Percentiles rank a stretch among this genome's conserved stretches.
Conservation (phyloP, 352 stramenopile species). For the Thraustotheca clavata region DNA sequence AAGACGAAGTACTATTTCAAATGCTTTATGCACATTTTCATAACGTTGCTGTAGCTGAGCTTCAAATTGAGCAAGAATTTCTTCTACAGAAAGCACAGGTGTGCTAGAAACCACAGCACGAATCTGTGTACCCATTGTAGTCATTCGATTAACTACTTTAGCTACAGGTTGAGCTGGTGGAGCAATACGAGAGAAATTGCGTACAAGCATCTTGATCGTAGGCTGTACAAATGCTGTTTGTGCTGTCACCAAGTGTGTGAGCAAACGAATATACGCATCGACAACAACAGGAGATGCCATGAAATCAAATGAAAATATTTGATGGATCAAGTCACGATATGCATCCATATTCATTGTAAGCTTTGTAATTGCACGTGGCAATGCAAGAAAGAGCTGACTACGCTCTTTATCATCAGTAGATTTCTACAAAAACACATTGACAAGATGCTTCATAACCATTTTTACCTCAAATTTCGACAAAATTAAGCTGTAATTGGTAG, state of each 20-base stretch:
- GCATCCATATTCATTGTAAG: constrained; percentile 61
- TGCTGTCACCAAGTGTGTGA: constrained; percentile 74
- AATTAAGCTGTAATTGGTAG: constrained; percentile 62
- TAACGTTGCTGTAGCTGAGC: constrained; percentile 47
- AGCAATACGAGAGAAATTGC: constrained; percentile 41
- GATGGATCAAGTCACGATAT: constrained; percentile 62
- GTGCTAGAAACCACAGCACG: constrained; percentile 4
- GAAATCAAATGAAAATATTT: constrained; percentile 77
- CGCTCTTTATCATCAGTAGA: constrained; percentile 32
- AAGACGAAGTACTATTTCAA: constrained; percentile 56
- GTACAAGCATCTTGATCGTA: constrained; percentile 74
- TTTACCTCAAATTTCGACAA: constrained; percentile 52
- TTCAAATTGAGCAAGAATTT: constrained; percentile 33
- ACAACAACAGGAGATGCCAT: constrained; percentile 44
- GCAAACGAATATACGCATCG: constrained; percentile 56
- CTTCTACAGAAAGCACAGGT: not conserved
- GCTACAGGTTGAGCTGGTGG: constrained; percentile 35
- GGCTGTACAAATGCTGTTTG: constrained; percentile 76
- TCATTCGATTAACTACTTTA: constrained; percentile 23
- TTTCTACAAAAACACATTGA: constrained; percentile 20
- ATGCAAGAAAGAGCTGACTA: constrained; percentile 61
- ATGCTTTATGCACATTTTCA: constrained; percentile 46
- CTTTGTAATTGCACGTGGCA: constrained; percentile 66
- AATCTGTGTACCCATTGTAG: not conserved
- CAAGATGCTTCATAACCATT: not conserved